Evolutionary conservation across 108 stramenopile species (phyloP), one percentile per base, ranked within the genome.

Genomic region (Skeletonema marinoi): DNA sequence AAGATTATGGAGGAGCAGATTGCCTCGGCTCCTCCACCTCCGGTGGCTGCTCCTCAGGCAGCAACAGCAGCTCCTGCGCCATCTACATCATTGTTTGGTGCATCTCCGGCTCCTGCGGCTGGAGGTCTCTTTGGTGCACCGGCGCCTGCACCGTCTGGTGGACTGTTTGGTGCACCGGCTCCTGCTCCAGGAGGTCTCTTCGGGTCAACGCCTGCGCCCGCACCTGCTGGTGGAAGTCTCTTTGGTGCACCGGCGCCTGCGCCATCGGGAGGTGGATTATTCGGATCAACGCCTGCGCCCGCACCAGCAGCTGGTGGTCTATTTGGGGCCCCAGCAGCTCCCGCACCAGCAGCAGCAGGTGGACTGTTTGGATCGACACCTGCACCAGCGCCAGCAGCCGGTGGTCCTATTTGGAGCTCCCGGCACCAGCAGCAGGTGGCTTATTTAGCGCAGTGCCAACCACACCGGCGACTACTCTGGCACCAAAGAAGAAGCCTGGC

Each of bases 261-360:
- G 30, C 60, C 50, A 33, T 7, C 74, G 21, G 60, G 51, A 16
- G 84, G 84, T 30, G 79, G 83, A 32, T 36, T 70, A 1, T 86
- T 88, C 68, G 87, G 87, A 30, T 61, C 82, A 59, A 50, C 87
- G 29, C 51, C 73, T 56, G 73, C 89, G 33, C 82, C 87, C 1
- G 82, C 88, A 25, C 86, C 88, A 14, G 74, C 88, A 21, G 14
- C 87, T 25, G 85, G 84, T 42, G 86, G 87, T 16, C 64, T 85
- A 39, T 91, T 88, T 75, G 90, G 86, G 1, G 46, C 39, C 11
- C 61, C 85, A 36, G 72, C 87, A n/a, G 71, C 88, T 1, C 71
- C 89, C 33, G 67, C 86, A 60, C 72, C 82, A 21, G 35, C 81
- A 21, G 35, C 81, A 21, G 30, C 56, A 32, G 76, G 83, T 33